Evolutionary conservation across 495 filamentous ascomycete genomes (phyloP).

Genomic region (Letharia lupina): DNA sequence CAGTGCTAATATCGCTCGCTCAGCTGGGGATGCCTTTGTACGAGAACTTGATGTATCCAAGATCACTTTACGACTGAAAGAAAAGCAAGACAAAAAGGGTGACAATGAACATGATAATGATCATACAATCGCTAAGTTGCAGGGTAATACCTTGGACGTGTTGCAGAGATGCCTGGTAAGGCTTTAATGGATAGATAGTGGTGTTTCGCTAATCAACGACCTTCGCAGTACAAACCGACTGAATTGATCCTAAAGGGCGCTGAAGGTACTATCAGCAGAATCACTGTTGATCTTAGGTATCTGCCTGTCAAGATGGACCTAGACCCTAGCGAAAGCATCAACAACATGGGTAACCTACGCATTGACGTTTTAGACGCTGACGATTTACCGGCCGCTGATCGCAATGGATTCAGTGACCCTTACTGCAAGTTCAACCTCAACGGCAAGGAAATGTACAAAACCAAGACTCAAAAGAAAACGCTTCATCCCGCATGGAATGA

Average conservation of each 20-base stretch:
- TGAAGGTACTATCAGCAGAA: constrained; percentile 65
- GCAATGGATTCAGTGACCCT: constrained; percentile 93
- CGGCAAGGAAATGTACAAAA: constrained; percentile 81
- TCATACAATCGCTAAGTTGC: constrained; percentile 69
- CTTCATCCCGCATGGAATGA: constrained; percentile 94
- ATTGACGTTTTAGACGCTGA: constrained; percentile 84
- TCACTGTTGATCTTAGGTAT: constrained; percentile 89
- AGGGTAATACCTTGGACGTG: constrained; percentile 75
- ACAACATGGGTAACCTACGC: constrained; percentile 90
- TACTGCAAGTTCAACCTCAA: constrained; percentile 92
- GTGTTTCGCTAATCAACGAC: constrained; percentile 21
- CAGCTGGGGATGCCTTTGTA: constrained; percentile 86
- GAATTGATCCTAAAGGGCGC: constrained; percentile 65
- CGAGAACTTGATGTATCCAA: constrained; percentile 92
- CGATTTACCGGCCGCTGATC: constrained; percentile 83
- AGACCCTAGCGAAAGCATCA: constrained; percentile 91
- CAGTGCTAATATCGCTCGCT: constrained; percentile 11
- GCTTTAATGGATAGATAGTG: constrained; percentile 13
- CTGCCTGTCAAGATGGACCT: constrained; percentile 89
- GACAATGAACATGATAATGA: constrained; percentile 56
- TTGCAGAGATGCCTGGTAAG: constrained; percentile 77
- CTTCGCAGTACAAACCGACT: constrained; percentile 71
- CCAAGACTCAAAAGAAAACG: constrained; percentile 92
- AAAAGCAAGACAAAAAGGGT: constrained; percentile 63
- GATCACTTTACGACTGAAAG: constrained; percentile 76